Base-by-base conservation (phyloP, 805 yeast genomes). In the Saccharomycopsis javanensis region DNA sequence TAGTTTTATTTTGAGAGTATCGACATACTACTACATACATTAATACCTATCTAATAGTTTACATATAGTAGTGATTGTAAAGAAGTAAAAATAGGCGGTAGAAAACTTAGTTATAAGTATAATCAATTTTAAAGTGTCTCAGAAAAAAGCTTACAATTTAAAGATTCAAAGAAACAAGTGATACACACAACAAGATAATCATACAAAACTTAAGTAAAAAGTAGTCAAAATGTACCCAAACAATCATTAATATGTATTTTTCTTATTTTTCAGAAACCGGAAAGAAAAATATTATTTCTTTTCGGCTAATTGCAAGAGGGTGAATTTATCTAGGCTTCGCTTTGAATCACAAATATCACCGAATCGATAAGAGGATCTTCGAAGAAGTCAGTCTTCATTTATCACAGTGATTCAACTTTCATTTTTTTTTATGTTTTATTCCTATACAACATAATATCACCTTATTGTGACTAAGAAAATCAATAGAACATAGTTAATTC, bases 341-440 rank as follows among this genome's bases (percentile, higher is more conserved):
- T 75, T 75, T 75, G 79, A 75, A 75, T 75, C 77, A 64, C 48
- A 65, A 64, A 70, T 63, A 71, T 76, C 74, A 75, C 71, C 55
- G 65, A 60, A 63, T 61, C 65, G 72, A 70, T 67, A 67, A 68
- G 67, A 61, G 70, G 73, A 75, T 74, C 79, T 75, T 75, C 79
- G 79, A 75, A 74, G 76, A 72, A 71, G 78, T 67, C 77, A 66
- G 48, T 10, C 13, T 11, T 31, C 13, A 42, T n/a, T 42, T 13
- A 48, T 25, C 5, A 37, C 30, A 30, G 52, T 57, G 51, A 37
- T 50, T 13, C 25, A 23, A 27, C 28, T 50, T 23, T 25, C 28
- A 10, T 42, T 31, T 15, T 31, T 31, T 2, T 31, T 42, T 42
- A 42, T 42, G 48, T 42, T 42, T 20, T 42, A 42, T 42, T 20